Evolutionary conservation across 1,284 basidiomycete species (phyloP), one percentile per base, ranked within the genome.

Genomic region (Xerocomus tenax): DNA sequence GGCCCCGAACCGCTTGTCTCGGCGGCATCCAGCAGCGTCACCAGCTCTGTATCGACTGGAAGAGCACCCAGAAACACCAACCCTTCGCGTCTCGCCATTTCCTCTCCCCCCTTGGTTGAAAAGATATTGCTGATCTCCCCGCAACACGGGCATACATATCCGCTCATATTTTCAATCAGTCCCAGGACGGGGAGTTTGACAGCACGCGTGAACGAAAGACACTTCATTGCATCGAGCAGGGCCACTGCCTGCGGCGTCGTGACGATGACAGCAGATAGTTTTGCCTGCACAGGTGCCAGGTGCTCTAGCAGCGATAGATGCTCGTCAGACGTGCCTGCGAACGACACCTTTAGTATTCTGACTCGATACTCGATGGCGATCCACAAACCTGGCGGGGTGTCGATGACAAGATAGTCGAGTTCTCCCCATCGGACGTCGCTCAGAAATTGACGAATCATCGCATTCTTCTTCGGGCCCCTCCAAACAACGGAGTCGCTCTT

Each of bases 391-490:
- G 95, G 95, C 7, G 95, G 96, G 5, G 96, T 99, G 67, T 99
- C 96, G 51, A 98, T 87, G 47, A 99, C 82, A 44, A 99, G 74
- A 71, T 94, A 98, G 70, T 99, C 96, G 53, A 98, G 73, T 41
- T 92, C 84, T 45, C 93, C 95, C 96, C 96, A 99, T 54, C 92
- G 72, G 10, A 98, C 96, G 62, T 99, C 94, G 59, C 84, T 84
- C 64, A 98, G 69, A 65, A 99, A 98, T 72, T 99, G 96, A 60
- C 93, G 76, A 61, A 99, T 98, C 96, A 98, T 98, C 42, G 91
- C 96, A 62, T 97, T 97, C 79, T 98, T 99, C 78, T 98, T 98
- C 30, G 96, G 96, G 0, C 96, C 96, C 58, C 96, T 74, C 96
- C 96, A 99, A 0, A 99, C 91, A 32, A 99, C 92, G 13, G 86